A percentile compares a stretch with the other conserved stretches of the same genome.
These are phyloP conservation scores for Piromyces sp. DNA, from an alignment of 192 early-diverging fungal species.

Conservation along the genomic window DNA sequence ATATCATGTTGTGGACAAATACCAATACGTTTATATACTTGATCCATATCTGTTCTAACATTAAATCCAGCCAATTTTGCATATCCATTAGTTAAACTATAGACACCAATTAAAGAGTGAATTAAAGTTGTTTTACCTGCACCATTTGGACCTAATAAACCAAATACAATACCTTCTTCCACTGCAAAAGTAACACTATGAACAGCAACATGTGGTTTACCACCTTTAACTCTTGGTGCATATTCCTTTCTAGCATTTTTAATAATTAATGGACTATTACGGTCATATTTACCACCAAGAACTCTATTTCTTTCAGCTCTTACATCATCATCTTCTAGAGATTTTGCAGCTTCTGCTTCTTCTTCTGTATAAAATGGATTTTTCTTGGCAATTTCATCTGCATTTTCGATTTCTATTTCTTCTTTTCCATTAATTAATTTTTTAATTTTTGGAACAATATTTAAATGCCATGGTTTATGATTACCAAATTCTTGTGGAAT, in stretches of 20 bases:
- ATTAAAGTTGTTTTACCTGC: conserved; percentile 47
- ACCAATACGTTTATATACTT: conserved; percentile 18
- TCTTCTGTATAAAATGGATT: not conserved
- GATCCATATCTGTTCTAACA: conserved; percentile 23
- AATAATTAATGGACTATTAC: conserved; percentile 30
- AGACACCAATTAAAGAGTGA: conserved; percentile 50
- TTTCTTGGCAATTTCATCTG: too few relatives aligned
- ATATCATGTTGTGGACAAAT: too few relatives aligned
- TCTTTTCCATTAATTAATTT: too few relatives aligned
- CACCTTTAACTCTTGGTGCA: conserved; percentile 6
- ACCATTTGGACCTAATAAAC: conserved; percentile 26
- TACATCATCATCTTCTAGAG: conserved; percentile 42
- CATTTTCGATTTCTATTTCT: too few relatives aligned
- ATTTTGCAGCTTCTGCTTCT: not conserved
- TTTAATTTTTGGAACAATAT: too few relatives aligned
- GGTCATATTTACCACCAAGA: conserved; percentile 11
- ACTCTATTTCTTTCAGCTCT: conserved; percentile 35
- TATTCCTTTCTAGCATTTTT: conserved; percentile 40
- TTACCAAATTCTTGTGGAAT: too few relatives aligned
- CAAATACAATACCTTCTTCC: conserved; percentile 41
- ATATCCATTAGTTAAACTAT: conserved; percentile 28
- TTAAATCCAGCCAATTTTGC: conserved; percentile 38
- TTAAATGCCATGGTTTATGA: too few relatives aligned
- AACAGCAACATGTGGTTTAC: conserved; percentile 35
- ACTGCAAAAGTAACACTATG: conserved; percentile 46